Base-by-base conservation (phyloP, 306 rosid genomes). In the Psophocarpus tetragonolobus region DNA sequence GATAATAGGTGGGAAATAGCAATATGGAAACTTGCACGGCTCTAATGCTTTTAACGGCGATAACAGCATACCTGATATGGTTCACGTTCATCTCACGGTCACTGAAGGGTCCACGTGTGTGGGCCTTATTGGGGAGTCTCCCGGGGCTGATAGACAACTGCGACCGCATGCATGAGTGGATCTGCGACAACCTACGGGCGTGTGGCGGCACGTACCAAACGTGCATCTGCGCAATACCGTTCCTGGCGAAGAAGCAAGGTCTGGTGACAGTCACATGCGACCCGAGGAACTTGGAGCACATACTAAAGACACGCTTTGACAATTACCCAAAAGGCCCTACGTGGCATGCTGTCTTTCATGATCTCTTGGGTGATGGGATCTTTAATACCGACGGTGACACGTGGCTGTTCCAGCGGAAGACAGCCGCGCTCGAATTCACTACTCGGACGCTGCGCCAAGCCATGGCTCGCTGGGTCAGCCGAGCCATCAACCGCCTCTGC, bases 241-340 rank as follows among this genome's bases (percentile, higher is more conserved):
- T 92, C 73, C 87, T 92, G 0, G 97, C 97, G 3, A 85, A 18
- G 62, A 89, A 86, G 70, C 98, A 95, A 2, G 98, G 98, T 13
- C 98, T 95, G 87, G 98, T 95, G 87, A 95, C 98, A 0, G 97
- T 95, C 90, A 92, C 98, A 82, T 92, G 97, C 26, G 97, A 95
- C 87, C 97, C 98, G 30, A 87, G 85, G 66, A 95, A 95, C 39
- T 68, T 94, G 26, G 98, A 94, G 87, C 98, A 94, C 56, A 89
- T 94, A 14, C 77, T 94, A 24, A 94, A 92, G 81, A 79, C 86
- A 82, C 94, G 98, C 3, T 94, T 94, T 78, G 98, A 92, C 10
- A 94, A 94, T 45, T 94, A 92, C 73, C 97, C 98, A 0, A 94
- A 94, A 29, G 98, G 98, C 0, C 98, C 98, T 10, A 94, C 94